phyloP scores from a whole-genome alignment of 140 eudicot species.

The Ambrosia hybrid region DNA sequence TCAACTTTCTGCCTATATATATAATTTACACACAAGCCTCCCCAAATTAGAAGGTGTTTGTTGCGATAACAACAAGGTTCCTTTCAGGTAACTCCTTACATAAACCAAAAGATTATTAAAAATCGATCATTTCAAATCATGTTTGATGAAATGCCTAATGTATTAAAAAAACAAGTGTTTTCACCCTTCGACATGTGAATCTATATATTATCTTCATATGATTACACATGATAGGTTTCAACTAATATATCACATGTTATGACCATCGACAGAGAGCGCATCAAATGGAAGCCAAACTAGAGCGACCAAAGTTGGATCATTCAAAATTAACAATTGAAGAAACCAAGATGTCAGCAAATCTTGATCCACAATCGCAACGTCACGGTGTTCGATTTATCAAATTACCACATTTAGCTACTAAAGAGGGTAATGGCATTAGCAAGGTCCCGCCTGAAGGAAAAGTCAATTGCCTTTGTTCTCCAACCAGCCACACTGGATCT shows the following conservation, averaged over 20 bases:
- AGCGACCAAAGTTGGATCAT: slow-evolving; percentile 2
- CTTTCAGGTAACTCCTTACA: not conserved
- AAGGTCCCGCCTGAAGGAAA: slow-evolving; percentile 8
- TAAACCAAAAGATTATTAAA: not conserved
- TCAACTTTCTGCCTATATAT: not conserved
- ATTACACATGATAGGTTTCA: not conserved
- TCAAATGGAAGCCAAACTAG: slow-evolving; percentile 3
- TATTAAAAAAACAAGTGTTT: not conserved
- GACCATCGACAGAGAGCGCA: not conserved
- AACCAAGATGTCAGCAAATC: not conserved
- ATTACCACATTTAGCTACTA: not conserved
- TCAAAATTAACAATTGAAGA: slow-evolving; percentile 1
- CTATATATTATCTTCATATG: not conserved
- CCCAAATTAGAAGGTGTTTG: not conserved
- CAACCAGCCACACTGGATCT: slow-evolving; percentile 19
- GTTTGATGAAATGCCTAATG: not conserved
- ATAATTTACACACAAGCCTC: not conserved
- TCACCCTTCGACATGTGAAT: not conserved
- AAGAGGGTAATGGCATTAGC: slow-evolving; percentile 7
- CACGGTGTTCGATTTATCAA: not conserved
- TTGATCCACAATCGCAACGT: slow-evolving; percentile 2
- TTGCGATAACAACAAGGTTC: not conserved
- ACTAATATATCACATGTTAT: not conserved
- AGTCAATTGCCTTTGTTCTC: slow-evolving; percentile 10
- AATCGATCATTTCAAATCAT: not conserved